phyloP scores from a whole-genome alignment of 1,284 basidiomycete genomes.

The Heterobasidion irregulare region DNA sequence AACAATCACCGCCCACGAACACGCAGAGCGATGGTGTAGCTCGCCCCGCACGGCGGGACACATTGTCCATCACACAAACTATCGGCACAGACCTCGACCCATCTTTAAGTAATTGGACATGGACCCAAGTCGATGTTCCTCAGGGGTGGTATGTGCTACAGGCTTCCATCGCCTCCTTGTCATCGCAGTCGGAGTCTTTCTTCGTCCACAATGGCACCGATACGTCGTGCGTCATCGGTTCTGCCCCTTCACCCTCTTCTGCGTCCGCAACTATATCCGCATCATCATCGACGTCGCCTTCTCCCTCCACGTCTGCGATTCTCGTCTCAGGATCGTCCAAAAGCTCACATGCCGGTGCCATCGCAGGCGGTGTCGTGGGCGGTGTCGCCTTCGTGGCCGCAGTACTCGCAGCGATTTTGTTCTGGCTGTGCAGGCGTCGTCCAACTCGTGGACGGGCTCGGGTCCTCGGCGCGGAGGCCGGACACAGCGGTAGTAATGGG shows the following conservation, averaged over 20 bases:
- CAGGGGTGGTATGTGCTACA: slow-evolving; percentile 16
- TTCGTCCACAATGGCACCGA: slow-evolving; percentile 13
- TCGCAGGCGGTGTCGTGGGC: slow-evolving; percentile 27
- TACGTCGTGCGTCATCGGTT: slow-evolving; percentile 11
- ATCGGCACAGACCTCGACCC: slow-evolving; percentile 11
- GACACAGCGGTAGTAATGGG: not conserved
- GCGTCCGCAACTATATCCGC: slow-evolving; percentile 4
- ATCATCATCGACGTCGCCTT: not conserved
- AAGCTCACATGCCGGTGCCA: slow-evolving; percentile 19
- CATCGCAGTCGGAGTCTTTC: slow-evolving; percentile 12
- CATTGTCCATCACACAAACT: not conserved
- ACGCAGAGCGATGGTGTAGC: not conserved
- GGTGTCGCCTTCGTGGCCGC: slow-evolving; percentile 19
- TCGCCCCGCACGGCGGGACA: slow-evolving; percentile 3
- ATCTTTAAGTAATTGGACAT: slow-evolving; percentile 7
- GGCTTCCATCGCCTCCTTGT: slow-evolving; percentile 7
- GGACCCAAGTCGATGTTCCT: slow-evolving; percentile 17
- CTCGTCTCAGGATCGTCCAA: slow-evolving; percentile 8
- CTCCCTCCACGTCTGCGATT: slow-evolving; percentile 2
- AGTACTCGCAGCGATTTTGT: slow-evolving; percentile 13
- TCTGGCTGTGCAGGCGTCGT: slow-evolving; percentile 15
- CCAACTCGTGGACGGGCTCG: not conserved
- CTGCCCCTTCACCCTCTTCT: slow-evolving; percentile 6
- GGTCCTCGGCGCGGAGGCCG: not conserved
- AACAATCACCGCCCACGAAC: not conserved